Evolutionary conservation across 2,329 filamentous ascomycete genomes (phyloP).

Genomic region (Diaporthe amygdali): DNA sequence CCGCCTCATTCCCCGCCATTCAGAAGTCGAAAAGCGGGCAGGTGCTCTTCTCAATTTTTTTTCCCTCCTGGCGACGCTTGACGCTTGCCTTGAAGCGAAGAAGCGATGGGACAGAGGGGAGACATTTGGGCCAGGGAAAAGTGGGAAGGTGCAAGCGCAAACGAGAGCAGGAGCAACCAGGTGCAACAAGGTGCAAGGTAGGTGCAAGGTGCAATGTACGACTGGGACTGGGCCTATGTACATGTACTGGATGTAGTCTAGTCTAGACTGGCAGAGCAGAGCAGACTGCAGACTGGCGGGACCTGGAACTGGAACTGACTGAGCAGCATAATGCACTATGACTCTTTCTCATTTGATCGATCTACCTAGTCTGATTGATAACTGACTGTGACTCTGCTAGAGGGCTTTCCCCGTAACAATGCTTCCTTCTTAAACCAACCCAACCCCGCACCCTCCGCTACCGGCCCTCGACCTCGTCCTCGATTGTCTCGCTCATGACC

Average conservation of each 20-base stretch:
- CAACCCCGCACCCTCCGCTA: constrained; percentile 27
- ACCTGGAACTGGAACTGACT: too few relatives aligned
- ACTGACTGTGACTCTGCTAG: not conserved
- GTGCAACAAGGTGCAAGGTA: too few relatives aligned
- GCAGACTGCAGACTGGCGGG: too few relatives aligned
- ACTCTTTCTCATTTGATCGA: not conserved
- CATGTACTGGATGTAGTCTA: too few relatives aligned
- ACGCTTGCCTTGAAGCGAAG: not conserved
- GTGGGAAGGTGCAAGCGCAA: not conserved
- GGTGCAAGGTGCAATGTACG: not conserved
- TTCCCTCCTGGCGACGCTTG: not conserved
- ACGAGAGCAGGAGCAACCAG: not conserved
- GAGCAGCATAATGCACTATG: too few relatives aligned
- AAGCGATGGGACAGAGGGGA: not conserved
- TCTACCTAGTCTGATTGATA: not conserved
- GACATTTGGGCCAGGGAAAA: not conserved
- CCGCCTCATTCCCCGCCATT: constrained; percentile 18
- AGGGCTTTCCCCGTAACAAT: not conserved
- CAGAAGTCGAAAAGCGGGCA: constrained; percentile 20
- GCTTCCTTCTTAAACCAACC: constrained; percentile 3
- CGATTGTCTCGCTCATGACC: constrained; percentile 21
- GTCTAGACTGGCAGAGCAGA: too few relatives aligned
- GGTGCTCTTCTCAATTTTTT: constrained; percentile 20
- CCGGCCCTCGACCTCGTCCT: constrained; percentile 19
- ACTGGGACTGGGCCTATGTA: not conserved